Conservation (phyloP, 176 grass and related monocot species). For the Aegilops sharonensis region DNA sequence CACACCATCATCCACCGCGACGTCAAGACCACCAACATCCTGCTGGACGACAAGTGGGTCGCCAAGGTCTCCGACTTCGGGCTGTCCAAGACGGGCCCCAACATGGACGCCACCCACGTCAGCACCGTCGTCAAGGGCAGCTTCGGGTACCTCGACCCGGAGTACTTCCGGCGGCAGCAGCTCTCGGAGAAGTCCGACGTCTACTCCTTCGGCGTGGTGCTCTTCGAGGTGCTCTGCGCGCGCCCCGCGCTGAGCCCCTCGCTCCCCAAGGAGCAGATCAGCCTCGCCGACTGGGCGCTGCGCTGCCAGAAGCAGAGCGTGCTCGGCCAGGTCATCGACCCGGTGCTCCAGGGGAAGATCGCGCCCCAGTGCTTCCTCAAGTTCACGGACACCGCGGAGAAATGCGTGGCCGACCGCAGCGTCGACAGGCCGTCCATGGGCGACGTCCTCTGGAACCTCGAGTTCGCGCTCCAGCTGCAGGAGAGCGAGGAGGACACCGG, state of each 20-base stretch:
- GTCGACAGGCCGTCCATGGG: constrained; percentile 60
- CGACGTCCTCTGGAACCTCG: constrained; percentile 77
- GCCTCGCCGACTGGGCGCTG: constrained; percentile 74
- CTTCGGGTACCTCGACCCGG: constrained; percentile 74
- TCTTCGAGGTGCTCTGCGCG: constrained; percentile 68
- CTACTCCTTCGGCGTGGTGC: constrained; percentile 76
- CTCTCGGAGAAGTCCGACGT: constrained; percentile 83
- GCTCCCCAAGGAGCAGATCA: constrained; percentile 65
- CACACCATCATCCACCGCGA: constrained; percentile 74
- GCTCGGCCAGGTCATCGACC: constrained; percentile 62
- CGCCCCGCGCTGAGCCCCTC: constrained; percentile 36
- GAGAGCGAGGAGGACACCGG: constrained; percentile 48
- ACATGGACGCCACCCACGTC: constrained; percentile 56
- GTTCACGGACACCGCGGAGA: constrained; percentile 57
- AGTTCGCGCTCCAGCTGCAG: constrained; percentile 72
- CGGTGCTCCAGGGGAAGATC: constrained; percentile 52
- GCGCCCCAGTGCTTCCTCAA: constrained; percentile 57
- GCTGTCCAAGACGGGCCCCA: constrained; percentile 51
- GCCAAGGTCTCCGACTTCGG: constrained; percentile 80
- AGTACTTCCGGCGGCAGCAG: constrained; percentile 64
- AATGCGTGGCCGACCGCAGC: constrained; percentile 55
- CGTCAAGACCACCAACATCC: constrained; percentile 75
- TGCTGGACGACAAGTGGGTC: constrained; percentile 68
- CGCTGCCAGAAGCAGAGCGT: constrained; percentile 60
- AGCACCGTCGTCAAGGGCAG: constrained; percentile 80